Evolutionary conservation across 1,284 basidiomycete genomes (phyloP).

Genomic region (Testicularia cyperi): DNA sequence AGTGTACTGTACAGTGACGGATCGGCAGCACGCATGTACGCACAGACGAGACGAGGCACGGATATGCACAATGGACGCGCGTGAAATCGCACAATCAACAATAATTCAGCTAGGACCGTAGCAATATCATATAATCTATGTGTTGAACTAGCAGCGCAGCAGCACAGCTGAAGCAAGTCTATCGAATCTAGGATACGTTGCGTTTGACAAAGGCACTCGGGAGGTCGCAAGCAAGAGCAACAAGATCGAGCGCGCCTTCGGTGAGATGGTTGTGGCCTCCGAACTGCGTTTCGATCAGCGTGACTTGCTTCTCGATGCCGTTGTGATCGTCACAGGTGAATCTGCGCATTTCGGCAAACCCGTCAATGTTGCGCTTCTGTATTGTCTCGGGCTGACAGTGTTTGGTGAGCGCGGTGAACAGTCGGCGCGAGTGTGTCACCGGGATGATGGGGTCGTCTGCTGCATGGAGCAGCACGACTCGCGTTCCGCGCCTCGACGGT

Average conservation of each 20-base stretch:
- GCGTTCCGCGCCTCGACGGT: slow-evolving; percentile 63
- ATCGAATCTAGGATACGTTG: no score
- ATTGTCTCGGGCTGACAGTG: not conserved
- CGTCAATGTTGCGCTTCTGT: slow-evolving; percentile 3
- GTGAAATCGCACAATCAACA: no score
- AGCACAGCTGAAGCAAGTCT: no score
- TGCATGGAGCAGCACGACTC: slow-evolving; percentile 77
- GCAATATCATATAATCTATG: no score
- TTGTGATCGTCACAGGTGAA: slow-evolving; percentile 1
- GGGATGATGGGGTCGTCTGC: slow-evolving; percentile 80
- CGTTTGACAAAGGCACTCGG: slow-evolving; percentile 6
- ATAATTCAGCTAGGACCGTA: no score
- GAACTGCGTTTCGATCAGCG: slow-evolving; percentile 25
- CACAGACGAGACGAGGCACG: no score
- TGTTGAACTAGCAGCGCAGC: no score
- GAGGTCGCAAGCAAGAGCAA: slow-evolving; percentile 9
- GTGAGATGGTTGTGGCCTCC: slow-evolving; percentile 48
- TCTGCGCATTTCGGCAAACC: slow-evolving; percentile 12
- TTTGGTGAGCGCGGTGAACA: slow-evolving; percentile 15
- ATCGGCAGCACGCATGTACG: no score
- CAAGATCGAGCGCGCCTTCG: slow-evolving; percentile 33
- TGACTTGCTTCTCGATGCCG: slow-evolving; percentile 4
- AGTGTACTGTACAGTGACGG: no score
- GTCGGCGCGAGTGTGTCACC: slow-evolving; percentile 66
- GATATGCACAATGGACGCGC: no score